These are phyloP conservation scores for Heterobasidion occidentale DNA, from an alignment of 1,284 basidiomycete species.

Conservation along the genomic window DNA sequence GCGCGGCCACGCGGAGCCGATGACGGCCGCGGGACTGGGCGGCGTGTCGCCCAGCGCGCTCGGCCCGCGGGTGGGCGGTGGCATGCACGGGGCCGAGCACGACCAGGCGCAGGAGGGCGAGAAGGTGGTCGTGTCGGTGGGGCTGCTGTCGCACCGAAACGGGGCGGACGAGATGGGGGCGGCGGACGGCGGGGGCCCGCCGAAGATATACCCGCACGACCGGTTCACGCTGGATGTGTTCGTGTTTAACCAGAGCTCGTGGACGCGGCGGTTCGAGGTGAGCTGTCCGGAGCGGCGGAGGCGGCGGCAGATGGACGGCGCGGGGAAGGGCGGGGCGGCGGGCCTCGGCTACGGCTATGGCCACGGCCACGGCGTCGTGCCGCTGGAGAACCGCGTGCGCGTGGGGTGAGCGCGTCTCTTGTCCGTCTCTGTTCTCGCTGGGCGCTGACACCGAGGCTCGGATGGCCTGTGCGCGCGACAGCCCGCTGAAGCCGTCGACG, in stretches of 20 bases:
- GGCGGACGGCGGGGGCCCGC: constrained; percentile 13
- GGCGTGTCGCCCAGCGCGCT: constrained; percentile 5
- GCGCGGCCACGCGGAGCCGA: constrained; percentile 21
- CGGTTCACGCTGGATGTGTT: constrained; percentile 83
- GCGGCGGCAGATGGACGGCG: constrained; percentile 29
- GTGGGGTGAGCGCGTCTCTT: constrained; percentile 52
- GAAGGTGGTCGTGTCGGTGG: constrained; percentile 63
- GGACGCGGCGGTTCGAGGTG: constrained; percentile 73
- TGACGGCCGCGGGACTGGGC: constrained; percentile 6
- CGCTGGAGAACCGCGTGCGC: constrained; percentile 75
- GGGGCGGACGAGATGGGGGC: constrained; percentile 23
- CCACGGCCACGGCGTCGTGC: constrained; percentile 55
- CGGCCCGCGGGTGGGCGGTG: constrained; percentile 38
- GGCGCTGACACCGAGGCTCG: neutral
- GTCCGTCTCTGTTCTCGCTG: constrained; percentile 3
- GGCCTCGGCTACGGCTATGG: constrained; percentile 29
- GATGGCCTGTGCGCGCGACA: constrained; percentile 18
- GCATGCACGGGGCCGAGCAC: constrained; percentile 30
- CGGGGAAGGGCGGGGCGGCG: constrained; percentile 22
- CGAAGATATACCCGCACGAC: constrained; percentile 61
- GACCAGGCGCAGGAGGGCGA: constrained; percentile 19
- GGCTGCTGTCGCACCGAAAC: constrained; percentile 34
- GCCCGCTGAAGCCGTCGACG: constrained; percentile 72
- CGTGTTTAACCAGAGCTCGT: constrained; percentile 78
- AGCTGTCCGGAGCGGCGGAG: constrained; percentile 52